phyloP scores from a whole-genome alignment of 176 grass and related monocot species.

The Guadua angustifolia region DNA sequence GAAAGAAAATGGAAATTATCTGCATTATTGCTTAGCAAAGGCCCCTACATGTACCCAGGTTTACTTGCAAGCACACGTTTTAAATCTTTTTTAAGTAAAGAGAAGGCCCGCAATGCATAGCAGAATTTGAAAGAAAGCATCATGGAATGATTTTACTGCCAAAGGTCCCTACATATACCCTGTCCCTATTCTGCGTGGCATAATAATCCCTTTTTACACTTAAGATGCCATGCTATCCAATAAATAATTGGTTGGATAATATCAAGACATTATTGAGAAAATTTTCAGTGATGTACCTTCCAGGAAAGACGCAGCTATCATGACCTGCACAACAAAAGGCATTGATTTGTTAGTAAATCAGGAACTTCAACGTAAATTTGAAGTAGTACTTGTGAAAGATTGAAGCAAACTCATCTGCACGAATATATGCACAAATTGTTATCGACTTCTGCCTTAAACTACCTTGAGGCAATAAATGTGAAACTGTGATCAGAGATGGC shows the following conservation, averaged over 20 bases:
- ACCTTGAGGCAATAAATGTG: constrained; percentile 7
- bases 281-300: constrained; percentile 62
- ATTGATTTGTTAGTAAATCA: background rate
- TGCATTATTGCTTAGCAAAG: constrained; percentile 3
- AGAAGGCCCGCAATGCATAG: background rate
- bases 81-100: background rate
- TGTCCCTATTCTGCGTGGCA: background rate
- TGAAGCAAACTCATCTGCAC: constrained; percentile 7
- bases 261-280: constrained; percentile 18
- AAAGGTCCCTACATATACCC: background rate
- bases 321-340: constrained; percentile 68
- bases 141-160: background rate
- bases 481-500: background rate
- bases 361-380: background rate
- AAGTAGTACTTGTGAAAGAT: background rate
- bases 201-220: background rate
- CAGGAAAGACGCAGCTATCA: constrained; percentile 80
- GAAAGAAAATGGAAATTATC: constrained; percentile 14
- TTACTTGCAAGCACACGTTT: background rate
- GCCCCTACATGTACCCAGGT: background rate
- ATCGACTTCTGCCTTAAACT: background rate
- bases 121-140: background rate
- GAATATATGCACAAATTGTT: background rate
- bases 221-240: background rate
- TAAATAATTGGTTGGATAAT: background rate